phyloP scores from a whole-genome alignment of 2,329 filamentous ascomycete species.

The Camillea tinctor region DNA sequence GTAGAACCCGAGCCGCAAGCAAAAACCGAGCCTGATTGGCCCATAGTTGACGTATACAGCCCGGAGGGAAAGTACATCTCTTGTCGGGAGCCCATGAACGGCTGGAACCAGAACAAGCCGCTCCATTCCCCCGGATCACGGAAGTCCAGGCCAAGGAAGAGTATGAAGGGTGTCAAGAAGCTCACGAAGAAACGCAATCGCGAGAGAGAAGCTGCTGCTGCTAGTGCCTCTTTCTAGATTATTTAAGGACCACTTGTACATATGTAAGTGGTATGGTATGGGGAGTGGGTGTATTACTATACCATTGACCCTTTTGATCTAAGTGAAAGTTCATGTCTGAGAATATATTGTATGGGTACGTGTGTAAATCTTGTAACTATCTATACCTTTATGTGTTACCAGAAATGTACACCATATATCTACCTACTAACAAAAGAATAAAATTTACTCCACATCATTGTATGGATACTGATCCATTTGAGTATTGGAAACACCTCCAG shows the following conservation, averaged over 20 bases:
- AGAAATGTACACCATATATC: too few species aligned
- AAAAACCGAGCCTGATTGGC: slow-evolving; percentile 48
- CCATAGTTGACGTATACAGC: slow-evolving; percentile 78
- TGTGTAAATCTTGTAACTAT: too few species aligned
- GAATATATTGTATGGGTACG: neutral
- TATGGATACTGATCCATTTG: too few species aligned
- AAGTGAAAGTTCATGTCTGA: neutral
- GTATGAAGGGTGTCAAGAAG: slow-evolving; percentile 66
- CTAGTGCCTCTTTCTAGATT: neutral
- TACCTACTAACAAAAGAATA: too few species aligned
- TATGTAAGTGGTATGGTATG: too few species aligned
- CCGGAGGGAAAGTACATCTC: slow-evolving; percentile 81
- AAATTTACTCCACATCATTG: too few species aligned
- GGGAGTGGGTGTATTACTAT: too few species aligned
- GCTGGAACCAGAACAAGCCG: slow-evolving; percentile 63
- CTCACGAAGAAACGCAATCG: slow-evolving; percentile 42
- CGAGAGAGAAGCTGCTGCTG: slow-evolving; percentile 12
- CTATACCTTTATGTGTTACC: too few species aligned
- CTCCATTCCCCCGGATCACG: slow-evolving; percentile 47
- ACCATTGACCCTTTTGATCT: too few species aligned
- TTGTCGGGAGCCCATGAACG: slow-evolving; percentile 66
- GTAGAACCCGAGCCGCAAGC: slow-evolving; percentile 4
- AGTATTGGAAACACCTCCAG: too few species aligned
- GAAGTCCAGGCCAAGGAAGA: slow-evolving; percentile 60
- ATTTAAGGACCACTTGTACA: too few species aligned